A percentile compares a stretch with the other conserved stretches of the same genome.
Evolutionary conservation across 306 rosid species (phyloP).

Genomic region (Vigna nakashimae): DNA sequence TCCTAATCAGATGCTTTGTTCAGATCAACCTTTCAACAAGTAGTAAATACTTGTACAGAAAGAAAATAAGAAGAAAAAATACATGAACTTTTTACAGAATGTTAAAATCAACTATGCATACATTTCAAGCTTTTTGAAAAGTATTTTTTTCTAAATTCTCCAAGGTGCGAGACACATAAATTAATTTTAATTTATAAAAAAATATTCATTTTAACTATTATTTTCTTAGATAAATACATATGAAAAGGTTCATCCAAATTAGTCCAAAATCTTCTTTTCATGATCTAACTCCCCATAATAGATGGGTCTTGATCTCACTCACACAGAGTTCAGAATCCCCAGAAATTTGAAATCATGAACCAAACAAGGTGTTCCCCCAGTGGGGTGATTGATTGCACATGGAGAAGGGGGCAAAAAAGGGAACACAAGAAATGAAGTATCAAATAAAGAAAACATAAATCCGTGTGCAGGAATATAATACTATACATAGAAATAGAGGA

Average conservation of each 20-base stretch:
- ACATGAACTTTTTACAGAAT: too few relatives aligned
- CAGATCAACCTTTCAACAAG: background rate
- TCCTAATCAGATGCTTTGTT: background rate
- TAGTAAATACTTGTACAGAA: background rate
- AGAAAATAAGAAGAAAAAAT: too few relatives aligned
- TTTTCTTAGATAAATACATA: background rate
- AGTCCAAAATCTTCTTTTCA: background rate
- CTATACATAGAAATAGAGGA: slow-evolving; percentile 1
- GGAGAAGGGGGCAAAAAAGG: too few relatives aligned
- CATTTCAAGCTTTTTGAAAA: background rate
- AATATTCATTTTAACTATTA: background rate
- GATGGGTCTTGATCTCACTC: too few relatives aligned
- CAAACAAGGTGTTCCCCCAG: background rate
- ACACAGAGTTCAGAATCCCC: background rate
- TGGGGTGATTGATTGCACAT: background rate
- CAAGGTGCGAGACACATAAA: background rate
- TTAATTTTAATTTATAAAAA: background rate
- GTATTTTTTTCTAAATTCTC: background rate
- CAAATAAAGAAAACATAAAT: background rate
- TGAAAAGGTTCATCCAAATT: background rate
- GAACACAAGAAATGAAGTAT: background rate
- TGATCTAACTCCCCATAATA: background rate
- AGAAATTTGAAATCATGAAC: background rate
- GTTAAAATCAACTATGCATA: too few relatives aligned
- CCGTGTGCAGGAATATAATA: background rate